Conservation (phyloP, 352 stramenopile species). For the Phytophthora gonapodyides region DNA sequence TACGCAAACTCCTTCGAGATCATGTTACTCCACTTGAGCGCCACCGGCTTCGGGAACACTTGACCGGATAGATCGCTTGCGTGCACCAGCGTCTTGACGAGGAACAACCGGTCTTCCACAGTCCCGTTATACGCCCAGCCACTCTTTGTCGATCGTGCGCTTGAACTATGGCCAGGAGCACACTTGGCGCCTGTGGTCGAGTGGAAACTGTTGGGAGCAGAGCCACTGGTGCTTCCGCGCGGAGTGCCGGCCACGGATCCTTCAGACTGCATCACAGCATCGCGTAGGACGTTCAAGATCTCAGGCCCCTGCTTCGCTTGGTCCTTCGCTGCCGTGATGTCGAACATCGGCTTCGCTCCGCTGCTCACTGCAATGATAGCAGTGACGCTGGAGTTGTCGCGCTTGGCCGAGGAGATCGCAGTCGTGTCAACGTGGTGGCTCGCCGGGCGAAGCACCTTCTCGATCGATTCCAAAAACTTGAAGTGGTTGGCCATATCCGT, state of each 20-base stretch:
- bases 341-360: conserved; percentile 24
- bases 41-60: conserved; percentile 86
- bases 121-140: conserved; percentile 70
- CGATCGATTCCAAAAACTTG: conserved; percentile 79
- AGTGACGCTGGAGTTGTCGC: conserved; percentile 33
- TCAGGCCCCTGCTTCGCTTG: conserved; percentile 34
- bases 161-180: conserved; percentile 25
- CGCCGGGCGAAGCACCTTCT: conserved; percentile 67
- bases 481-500: conserved; percentile 93
- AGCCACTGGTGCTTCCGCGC: conserved; percentile 26
- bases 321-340: conserved; percentile 25
- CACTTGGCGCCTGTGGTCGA: conserved; percentile 20
- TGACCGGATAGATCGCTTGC: conserved; percentile 87
- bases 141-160: conserved; percentile 37
- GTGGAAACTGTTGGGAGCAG: conserved; percentile 31
- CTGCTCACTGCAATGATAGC: conserved; percentile 32
- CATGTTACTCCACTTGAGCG: conserved; percentile 91
- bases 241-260: conserved; percentile 39
- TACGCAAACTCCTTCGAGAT: conserved; percentile 91
- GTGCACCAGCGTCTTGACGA: conserved; percentile 88
- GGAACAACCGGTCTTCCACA: conserved; percentile 79
- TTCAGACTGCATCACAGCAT: conserved; percentile 68
- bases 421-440: conserved; percentile 56
- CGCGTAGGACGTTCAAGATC: conserved; percentile 54
- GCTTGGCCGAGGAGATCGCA: conserved; percentile 45